Base-by-base conservation (phyloP, 352 stramenopile species). In the Pythium utonaiense region DNA sequence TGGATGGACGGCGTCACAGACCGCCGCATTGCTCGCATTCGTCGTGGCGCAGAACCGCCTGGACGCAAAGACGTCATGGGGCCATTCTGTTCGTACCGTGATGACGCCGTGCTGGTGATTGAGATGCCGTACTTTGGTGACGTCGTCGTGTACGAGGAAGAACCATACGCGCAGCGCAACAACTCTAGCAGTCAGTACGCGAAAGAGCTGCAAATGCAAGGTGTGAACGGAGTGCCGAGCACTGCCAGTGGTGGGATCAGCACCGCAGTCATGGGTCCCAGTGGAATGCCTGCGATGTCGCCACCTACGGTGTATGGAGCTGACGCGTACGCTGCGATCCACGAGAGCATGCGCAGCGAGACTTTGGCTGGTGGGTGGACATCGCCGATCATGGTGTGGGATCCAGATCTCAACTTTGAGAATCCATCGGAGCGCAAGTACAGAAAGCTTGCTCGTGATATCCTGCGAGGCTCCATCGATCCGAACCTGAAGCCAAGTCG, bases 361-460 rank as follows among this genome's bases (percentile, higher is more conserved):
- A 55, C 56, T 13, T 41, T 60, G 10, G 58, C 48, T 14, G 64
- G 57, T 16, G 64, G 51, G 33, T 63, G 49, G 6, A 83, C 54
- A 22, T 57, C 66, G 44, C 69, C 93, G 13, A 86, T 96, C 41
- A 78, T 75, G 1, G 80, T 96, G 56, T 94, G 81, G 83, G 86
- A 96, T 52, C 84, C 86, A 0, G 86, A 96, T 38, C 73, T 94
- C 12, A 90, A 89, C 41, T 85, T 92, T 73, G 86, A 96, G 59
- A 97, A 97, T 56, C 89, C 89, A 2, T 86, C 96, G 0, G 97
- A 99, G 80, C 93, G 98, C 49, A 99, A 99, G 76, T 99, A 99
- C 75, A 84, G 97, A n/a, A 97, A 97, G 56, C 78, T 99, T 17
- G 93, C 94, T 31, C 95, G 97, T 57, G 96, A 99, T 67, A 88